Evolutionary conservation across 139 green algal species (phyloP), one percentile per base, ranked within the genome.

Genomic region (Edaphochlamys debaryana): DNA sequence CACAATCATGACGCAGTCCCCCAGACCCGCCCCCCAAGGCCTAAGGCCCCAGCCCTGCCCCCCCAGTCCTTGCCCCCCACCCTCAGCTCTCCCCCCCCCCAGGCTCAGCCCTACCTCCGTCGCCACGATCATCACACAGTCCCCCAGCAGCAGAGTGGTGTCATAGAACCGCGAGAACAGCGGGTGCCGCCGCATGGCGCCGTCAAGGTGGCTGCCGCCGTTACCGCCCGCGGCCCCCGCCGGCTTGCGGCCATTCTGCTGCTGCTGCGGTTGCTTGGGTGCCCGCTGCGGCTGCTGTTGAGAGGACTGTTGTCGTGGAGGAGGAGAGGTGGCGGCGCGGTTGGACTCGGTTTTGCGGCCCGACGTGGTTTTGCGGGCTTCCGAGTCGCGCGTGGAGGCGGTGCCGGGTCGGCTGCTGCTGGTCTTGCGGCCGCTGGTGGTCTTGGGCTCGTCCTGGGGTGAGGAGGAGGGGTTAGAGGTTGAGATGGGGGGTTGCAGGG

Each of bases 61-160:
- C n/a, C n/a, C n/a, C n/a, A n/a, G n/a, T n/a, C n/a, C n/a, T n/a
- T n/a, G n/a, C n/a, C n/a, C n/a, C n/a, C n/a, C n/a, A n/a, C n/a
- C n/a, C n/a, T n/a, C n/a, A n/a, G n/a, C n/a, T n/a, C n/a, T n/a
- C n/a, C n/a, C n/a, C n/a, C n/a, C n/a, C n/a, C n/a, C n/a, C n/a
- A n/a, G n/a, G n/a, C n/a, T n/a, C n/a, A n/a, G n/a, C n/a, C n/a
- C 29, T 32, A 85, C 79, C 79, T 85, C 68, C 3, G 79, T 85
- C 0, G 79, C 79, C 54, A 73, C 25, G 13, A 85, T 70, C 79
- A 85, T 85, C 3, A 85, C 79, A 29, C 56, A 63, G 56, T 85
- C 79, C 0, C 79, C 79, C 62, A 82, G 32, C 62, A 82, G 42
- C 63, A 82, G 42, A 19, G 63, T 82, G 20, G 62, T 73, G 41